Evolutionary conservation across 78 protist species (phyloP).

Genomic region (Emiliania huxleyi): DNA sequence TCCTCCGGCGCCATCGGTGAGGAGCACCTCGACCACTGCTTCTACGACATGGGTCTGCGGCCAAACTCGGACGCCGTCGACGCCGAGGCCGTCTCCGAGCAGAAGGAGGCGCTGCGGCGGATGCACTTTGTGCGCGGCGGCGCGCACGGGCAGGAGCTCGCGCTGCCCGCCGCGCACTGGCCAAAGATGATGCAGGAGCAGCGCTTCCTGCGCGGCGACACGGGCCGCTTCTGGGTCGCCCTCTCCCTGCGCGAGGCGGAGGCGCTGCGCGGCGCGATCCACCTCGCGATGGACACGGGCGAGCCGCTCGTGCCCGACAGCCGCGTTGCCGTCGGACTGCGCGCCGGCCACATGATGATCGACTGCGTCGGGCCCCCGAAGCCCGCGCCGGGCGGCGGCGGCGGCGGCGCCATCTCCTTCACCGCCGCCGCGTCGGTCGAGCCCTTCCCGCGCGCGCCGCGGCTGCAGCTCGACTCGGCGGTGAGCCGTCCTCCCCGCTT

Average conservation of each 20-base stretch:
- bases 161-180: neutral
- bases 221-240: constrained; percentile 29
- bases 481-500: too few species aligned
- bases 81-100: neutral
- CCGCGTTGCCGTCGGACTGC: neutral
- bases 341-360: neutral
- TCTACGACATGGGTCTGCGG: neutral
- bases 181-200: neutral
- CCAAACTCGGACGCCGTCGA: neutral
- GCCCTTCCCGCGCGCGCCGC: neutral
- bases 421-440: neutral
- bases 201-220: neutral
- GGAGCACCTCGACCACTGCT: neutral
- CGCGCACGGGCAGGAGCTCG: neutral
- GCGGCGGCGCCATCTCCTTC: neutral
- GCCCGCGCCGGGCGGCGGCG: neutral
- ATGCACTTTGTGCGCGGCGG: neutral
- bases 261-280: constrained; percentile 51
- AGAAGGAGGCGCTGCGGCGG: neutral
- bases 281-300: neutral
- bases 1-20: too few species aligned
- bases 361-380: neutral
- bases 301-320: neutral
- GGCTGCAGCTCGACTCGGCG: neutral
- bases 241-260: constrained; percentile 75